Conservation (phyloP, 1,284 basidiomycete genomes). For the Pseudozyma sp. region DNA sequence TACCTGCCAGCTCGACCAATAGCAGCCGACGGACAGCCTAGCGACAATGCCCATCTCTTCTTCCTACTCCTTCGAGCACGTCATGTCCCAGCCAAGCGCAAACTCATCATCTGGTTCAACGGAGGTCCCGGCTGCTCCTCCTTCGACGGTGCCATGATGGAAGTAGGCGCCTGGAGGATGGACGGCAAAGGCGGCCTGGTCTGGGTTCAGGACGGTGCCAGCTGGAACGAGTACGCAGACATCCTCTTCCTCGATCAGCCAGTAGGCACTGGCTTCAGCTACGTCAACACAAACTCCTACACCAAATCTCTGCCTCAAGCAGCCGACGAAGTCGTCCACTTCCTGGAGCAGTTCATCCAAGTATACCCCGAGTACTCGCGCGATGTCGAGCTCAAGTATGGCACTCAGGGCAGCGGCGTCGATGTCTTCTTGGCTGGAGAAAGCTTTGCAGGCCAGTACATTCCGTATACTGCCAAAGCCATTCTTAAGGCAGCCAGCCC, state of each 20-base stretch:
- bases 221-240: slow-evolving; percentile 99
- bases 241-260: slow-evolving; percentile 98
- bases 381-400: slow-evolving; percentile 39
- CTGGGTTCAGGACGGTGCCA: slow-evolving; percentile 78
- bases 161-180: slow-evolving; percentile 85
- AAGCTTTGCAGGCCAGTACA: slow-evolving; percentile 56
- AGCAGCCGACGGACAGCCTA: slow-evolving; percentile 20
- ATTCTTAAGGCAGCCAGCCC: slow-evolving; percentile 77
- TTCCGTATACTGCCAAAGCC: slow-evolving; percentile 76
- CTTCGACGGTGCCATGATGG: slow-evolving; percentile 98
- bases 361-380: slow-evolving; percentile 87
- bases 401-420: slow-evolving; percentile 77
- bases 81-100: slow-evolving; percentile 84
- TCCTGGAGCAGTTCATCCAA: slow-evolving; percentile 85
- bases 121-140: slow-evolving; percentile 96
- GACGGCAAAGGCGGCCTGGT: slow-evolving; percentile 83
- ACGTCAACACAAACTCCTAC: slow-evolving; percentile 85
- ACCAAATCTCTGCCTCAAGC: slow-evolving; percentile 78
- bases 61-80: slow-evolving; percentile 92
- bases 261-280: slow-evolving; percentile 93
- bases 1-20: slow-evolving; percentile 56
- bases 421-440: slow-evolving; percentile 68
- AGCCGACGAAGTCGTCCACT: slow-evolving; percentile 82
- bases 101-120: slow-evolving; percentile 96
- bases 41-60: slow-evolving; percentile 79